phyloP scores from a whole-genome alignment of 805 yeast species.

The Wickerhamiella azymoides region DNA sequence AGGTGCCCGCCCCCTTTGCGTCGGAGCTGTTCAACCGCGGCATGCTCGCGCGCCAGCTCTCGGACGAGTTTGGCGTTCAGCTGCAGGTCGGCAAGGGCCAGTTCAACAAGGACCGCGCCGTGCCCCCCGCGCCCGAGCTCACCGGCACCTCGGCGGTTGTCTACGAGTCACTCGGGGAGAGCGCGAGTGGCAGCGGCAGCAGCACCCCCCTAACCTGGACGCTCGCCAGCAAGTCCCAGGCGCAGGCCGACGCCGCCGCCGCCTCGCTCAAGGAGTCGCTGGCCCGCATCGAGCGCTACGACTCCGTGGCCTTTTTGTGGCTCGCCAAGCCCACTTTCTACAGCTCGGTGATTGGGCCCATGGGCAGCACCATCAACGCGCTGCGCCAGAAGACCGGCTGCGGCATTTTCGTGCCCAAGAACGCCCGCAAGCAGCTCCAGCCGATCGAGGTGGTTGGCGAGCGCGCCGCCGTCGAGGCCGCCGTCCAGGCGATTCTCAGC shows the following conservation, averaged over 20 bases:
- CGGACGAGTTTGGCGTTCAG: conserved; percentile 39
- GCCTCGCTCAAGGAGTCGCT: conserved; percentile 37
- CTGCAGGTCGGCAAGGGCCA: conserved; percentile 38
- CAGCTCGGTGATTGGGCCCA: conserved; percentile 60
- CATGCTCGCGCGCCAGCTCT: conserved; percentile 41
- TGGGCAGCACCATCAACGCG: conserved; percentile 50
- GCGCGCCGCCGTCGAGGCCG: conserved; percentile 6
- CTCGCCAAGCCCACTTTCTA: conserved; percentile 37
- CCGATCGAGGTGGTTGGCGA: conserved; percentile 13
- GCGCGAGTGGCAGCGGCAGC: conserved; percentile 24
- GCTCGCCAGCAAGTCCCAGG: conserved; percentile 39
- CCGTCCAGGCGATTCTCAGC: neutral
- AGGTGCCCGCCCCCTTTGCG: conserved; percentile 45
- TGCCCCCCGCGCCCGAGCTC: conserved; percentile 14
- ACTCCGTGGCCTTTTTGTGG: conserved; percentile 49
- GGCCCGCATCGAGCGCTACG: conserved; percentile 33
- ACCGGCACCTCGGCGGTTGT: neutral
- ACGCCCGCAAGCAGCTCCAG: conserved; percentile 5
- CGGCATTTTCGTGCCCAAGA: conserved; percentile 13
- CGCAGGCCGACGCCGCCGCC: conserved; percentile 39
- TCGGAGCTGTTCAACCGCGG: conserved; percentile 56
- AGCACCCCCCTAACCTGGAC: conserved; percentile 36
- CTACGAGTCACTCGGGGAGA: conserved; percentile 28
- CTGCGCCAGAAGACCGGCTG: conserved; percentile 40
- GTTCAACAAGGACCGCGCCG: neutral